A percentile compares a stretch with the other conserved stretches of the same genome.
phyloP scores from a whole-genome alignment of 164 flowering plant genomes.

The Berberis vulgaris region DNA sequence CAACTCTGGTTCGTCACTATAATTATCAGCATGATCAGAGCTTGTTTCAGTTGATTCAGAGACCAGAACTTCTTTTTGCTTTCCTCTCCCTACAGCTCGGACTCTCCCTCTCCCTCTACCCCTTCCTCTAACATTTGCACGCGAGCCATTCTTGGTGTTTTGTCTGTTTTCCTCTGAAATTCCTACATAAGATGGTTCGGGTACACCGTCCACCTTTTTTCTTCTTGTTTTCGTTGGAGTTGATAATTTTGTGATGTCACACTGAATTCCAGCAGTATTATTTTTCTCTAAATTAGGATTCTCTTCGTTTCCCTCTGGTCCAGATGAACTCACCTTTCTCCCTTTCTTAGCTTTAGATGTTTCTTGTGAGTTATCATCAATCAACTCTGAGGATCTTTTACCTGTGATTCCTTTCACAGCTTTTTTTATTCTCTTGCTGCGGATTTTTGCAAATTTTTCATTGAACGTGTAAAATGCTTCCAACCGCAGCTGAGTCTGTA shows the following conservation, averaged over 20 bases:
- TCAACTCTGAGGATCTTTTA: slow-evolving; percentile 30
- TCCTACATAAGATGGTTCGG: slow-evolving; percentile 10
- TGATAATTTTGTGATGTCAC: slow-evolving; percentile 12
- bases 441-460: slow-evolving; percentile 94
- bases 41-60: slow-evolving; percentile 26
- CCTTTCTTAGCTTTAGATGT: slow-evolving; percentile 25
- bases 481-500: slow-evolving; percentile 86
- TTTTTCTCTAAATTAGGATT: slow-evolving; percentile 14
- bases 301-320: slow-evolving; percentile 12
- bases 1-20: slow-evolving; percentile 16
- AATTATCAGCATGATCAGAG: slow-evolving; percentile 19
- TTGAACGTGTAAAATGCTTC: slow-evolving; percentile 96
- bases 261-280: slow-evolving; percentile 12
- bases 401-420: slow-evolving; percentile 82
- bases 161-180: slow-evolving; percentile 5
- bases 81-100: slow-evolving; percentile 18
- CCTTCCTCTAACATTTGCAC: slow-evolving; percentile 19
- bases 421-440: slow-evolving; percentile 77
- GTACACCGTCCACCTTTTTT: slow-evolving; percentile 10
- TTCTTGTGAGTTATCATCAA: slow-evolving; percentile 26
- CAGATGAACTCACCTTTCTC: slow-evolving; percentile 17
- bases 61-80: slow-evolving; percentile 18
- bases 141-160: slow-evolving; percentile 11
- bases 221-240: slow-evolving; percentile 22
- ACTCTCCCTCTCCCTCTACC: slow-evolving; percentile 28